A percentile compares a stretch with the other conserved stretches of the same genome.
phyloP scores from a whole-genome alignment of 2,329 filamentous ascomycete genomes.

The Lachnellula occidentalis region DNA sequence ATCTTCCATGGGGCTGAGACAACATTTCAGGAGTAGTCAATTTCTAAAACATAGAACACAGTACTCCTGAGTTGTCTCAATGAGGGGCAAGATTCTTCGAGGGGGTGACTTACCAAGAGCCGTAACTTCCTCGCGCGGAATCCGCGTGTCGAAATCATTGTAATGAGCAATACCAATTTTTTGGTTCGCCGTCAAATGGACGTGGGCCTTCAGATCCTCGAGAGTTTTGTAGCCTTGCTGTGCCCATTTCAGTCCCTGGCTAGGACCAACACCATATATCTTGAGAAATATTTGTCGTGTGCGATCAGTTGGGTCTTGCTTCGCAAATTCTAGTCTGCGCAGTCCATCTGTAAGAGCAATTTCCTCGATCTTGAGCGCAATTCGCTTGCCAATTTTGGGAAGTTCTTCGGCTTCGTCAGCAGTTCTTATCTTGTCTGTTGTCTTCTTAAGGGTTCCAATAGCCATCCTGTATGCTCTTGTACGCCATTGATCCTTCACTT shows the following conservation, averaged over 20 bases:
- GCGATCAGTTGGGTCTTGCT: conserved; percentile 59
- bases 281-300: conserved; percentile 65
- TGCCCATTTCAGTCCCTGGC: conserved; percentile 70
- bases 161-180: conserved; percentile 73
- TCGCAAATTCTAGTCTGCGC: conserved; percentile 64
- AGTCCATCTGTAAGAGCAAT: conserved; percentile 72
- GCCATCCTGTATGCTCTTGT: conserved; percentile 70
- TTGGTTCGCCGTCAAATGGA: conserved; percentile 63
- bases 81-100: too few species aligned
- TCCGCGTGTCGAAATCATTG: conserved; percentile 70
- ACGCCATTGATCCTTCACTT: conserved; percentile 73
- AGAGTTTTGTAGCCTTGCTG: conserved; percentile 68
- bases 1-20: too few species aligned
- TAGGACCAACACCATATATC: conserved; percentile 72
- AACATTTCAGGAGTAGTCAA: too few species aligned
- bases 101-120: conserved; percentile 46
- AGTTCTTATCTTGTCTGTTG: conserved; percentile 58
- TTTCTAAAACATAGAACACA: too few species aligned
- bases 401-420: conserved; percentile 63
- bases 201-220: conserved; percentile 60
- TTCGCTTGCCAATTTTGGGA: conserved; percentile 61
- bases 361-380: conserved; percentile 85
- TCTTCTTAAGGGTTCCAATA: conserved; percentile 65
- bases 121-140: conserved; percentile 71
- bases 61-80: too few species aligned